phyloP scores from a whole-genome alignment of 345 rosid genomes.

The Aethionema arabicum region DNA sequence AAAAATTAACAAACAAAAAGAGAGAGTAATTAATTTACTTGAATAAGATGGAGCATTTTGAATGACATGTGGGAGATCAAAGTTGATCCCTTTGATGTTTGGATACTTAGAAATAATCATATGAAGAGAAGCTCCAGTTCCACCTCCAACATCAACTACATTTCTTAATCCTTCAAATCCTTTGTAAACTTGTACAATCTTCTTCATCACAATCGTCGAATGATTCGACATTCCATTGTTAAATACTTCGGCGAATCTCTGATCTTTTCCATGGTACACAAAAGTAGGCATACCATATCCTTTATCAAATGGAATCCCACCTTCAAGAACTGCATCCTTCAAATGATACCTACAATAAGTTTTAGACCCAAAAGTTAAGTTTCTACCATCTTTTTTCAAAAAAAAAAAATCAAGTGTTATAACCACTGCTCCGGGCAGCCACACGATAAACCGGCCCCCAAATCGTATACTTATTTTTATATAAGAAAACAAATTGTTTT shows the following conservation, averaged over 20 bases:
- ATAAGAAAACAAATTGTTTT: no score
- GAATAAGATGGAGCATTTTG: slow-evolving; percentile 13
- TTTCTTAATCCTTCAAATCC: neutral
- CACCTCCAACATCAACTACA: slow-evolving; percentile 17
- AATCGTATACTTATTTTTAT: no score
- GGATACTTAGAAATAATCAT: neutral
- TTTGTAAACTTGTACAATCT: neutral
- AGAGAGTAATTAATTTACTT: neutral
- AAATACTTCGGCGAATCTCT: neutral
- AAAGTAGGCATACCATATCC: neutral
- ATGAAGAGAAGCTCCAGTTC: neutral
- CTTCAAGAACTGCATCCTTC: neutral
- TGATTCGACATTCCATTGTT: slow-evolving; percentile 5
- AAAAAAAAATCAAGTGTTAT: no score
- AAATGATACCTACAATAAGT: neutral
- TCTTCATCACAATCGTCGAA: neutral
- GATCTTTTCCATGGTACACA: neutral
- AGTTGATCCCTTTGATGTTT: neutral
- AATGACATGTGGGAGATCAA: slow-evolving; percentile 12
- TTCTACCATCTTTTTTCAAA: no score
- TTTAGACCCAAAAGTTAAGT: no score
- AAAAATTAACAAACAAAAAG: no score
- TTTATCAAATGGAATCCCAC: slow-evolving; percentile 1
- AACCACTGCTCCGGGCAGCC: no score
- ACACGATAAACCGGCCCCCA: no score